Evolutionary conservation across 768 basidiomycete species (phyloP), one percentile per base, ranked within the genome.

Genomic region (Krasilnikovozyma curviuscula): DNA sequence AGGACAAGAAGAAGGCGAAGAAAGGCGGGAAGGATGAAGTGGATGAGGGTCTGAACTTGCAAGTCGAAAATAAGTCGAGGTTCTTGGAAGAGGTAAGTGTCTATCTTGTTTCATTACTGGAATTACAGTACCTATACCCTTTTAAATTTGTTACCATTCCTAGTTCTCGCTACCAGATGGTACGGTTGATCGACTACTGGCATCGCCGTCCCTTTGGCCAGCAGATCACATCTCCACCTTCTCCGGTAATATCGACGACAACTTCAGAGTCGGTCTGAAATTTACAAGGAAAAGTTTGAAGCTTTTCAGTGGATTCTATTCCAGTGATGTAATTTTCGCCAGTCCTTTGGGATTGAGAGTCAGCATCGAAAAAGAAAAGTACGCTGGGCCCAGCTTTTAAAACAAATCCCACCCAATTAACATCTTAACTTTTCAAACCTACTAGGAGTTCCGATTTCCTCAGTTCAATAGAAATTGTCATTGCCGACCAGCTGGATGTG

Each of bases 221-320:
- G 59, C 63, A 13, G 93, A 97, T 59, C 91, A 98, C 59, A 74
- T 91, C 9, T 83, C 85, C 55, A 89, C 75, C 46, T 95, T 97
- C 71, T 75, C 76, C 56, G 93, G 93, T n/a, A 98, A 98, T 59
- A 73, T 88, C 25, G 93, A 98, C 59, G 93, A 98, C 61, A 83
- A 77, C 56, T 97, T 98, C 63, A 69, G 86, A 52, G 69, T 93
- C 28, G 93, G 93, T 0, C 66, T 95, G 53, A 97, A 97, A 67
- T 63, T 97, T 61, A 97, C 88, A 8, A 70, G 77, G 60, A 95
- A 89, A 67, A 85, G 76, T 46, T 74, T 93, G 35, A 93, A 86
- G 64, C 68, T 95, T 62, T 93, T 89, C 61, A 71, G 80, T 2
- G 82, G 83, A 53, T 91, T 91, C 62, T 93, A 88, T 61, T 73